phyloP scores from a whole-genome alignment of 176 grass and related monocot species.

The Lolium multiflorum region DNA sequence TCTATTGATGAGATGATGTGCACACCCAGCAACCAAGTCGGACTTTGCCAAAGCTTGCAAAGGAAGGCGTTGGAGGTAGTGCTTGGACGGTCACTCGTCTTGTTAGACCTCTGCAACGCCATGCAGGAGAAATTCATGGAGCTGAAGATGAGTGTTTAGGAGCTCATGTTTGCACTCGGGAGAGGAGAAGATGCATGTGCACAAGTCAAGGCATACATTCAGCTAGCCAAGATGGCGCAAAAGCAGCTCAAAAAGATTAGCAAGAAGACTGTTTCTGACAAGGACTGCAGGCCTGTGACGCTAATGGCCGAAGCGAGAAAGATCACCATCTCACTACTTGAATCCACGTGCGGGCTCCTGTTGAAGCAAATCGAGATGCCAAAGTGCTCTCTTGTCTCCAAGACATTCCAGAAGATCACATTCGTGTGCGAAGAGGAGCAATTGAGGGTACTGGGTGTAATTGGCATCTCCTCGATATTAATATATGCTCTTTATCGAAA shows the following conservation, averaged over 20 bases:
- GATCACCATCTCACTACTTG: slow-evolving; percentile 42
- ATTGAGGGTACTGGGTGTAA: slow-evolving; percentile 51
- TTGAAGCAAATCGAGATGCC: slow-evolving; percentile 40
- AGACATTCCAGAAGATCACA: slow-evolving; percentile 44
- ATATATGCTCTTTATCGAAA: too few relatives aligned
- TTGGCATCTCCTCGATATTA: too few relatives aligned
- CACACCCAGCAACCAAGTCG: slow-evolving; percentile 51
- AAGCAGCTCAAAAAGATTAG: slow-evolving; percentile 51
- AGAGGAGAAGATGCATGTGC: slow-evolving; percentile 42
- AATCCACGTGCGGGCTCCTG: slow-evolving; percentile 24
- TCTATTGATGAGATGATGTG: slow-evolving; percentile 39
- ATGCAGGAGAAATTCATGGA: slow-evolving; percentile 47
- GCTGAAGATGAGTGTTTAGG: slow-evolving; percentile 44
- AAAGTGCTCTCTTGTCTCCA: too few relatives aligned
- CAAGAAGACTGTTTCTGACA: slow-evolving; percentile 36
- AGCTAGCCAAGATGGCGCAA: slow-evolving; percentile 36
- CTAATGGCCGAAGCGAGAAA: slow-evolving; percentile 44
- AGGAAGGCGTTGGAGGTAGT: slow-evolving; percentile 54
- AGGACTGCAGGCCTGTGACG: slow-evolving; percentile 27
- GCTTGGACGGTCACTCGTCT: slow-evolving; percentile 46
- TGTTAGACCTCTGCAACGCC: slow-evolving; percentile 53
- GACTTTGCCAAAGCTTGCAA: slow-evolving; percentile 41
- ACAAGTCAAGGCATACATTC: slow-evolving; percentile 35
- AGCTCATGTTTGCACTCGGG: slow-evolving; percentile 27
- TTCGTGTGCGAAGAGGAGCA: slow-evolving; percentile 37